Evolutionary conservation across 139 green algal species (phyloP).

Genomic region (Limnomonas spitsbergensis): DNA sequence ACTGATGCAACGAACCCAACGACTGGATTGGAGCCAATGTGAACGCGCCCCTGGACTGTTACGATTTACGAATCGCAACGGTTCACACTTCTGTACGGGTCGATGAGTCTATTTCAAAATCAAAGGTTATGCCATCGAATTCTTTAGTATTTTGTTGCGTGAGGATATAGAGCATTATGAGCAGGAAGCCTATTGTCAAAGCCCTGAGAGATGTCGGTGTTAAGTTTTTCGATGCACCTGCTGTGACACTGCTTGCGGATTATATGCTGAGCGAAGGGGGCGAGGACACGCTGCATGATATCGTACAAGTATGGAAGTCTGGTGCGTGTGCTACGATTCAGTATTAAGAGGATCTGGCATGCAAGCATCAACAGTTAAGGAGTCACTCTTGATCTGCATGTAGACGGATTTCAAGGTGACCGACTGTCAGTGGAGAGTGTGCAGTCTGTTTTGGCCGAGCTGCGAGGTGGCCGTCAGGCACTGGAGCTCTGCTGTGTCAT

Average conservation of each 20-base stretch:
- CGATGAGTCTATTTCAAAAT: too few species aligned
- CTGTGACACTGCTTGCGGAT: constrained; percentile 2
- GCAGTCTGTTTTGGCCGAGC: constrained; percentile 6
- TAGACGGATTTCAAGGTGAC: constrained; percentile 6
- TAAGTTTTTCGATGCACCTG: constrained; percentile 8
- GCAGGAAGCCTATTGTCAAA: constrained; percentile 7
- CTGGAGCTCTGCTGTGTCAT: constrained; percentile 46
- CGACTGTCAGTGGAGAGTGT: constrained; percentile 8
- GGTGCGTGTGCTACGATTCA: not conserved
- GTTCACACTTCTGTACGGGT: too few species aligned
- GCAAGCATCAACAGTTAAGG: not conserved
- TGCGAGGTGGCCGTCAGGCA: not conserved
- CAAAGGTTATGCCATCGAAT: too few species aligned
- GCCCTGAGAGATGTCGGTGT: constrained; percentile 8
- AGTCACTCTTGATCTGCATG: not conserved
- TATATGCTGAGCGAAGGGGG: constrained; percentile 4
- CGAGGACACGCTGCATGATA: not conserved
- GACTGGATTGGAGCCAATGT: too few species aligned
- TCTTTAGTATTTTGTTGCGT: too few species aligned
- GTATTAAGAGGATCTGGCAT: not conserved
- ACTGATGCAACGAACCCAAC: too few species aligned
- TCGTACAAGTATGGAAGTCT: not conserved
- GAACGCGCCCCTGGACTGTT: too few species aligned
- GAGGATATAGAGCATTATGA: too few species aligned
- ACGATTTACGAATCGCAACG: too few species aligned